Conservation (phyloP, 306 rosid species). For the Psophocarpus tetragonolobus region DNA sequence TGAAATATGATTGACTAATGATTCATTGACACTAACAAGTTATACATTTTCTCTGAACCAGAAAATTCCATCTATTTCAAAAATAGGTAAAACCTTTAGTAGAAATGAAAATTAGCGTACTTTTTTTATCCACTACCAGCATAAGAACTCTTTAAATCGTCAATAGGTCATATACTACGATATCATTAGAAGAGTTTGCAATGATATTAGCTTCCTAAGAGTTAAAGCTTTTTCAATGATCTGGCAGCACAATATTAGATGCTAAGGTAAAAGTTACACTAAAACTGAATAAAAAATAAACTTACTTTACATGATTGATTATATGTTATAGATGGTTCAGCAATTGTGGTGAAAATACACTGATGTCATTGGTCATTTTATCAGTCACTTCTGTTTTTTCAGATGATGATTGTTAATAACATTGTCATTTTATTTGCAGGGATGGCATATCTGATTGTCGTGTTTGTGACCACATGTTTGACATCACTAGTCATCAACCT, state of each 20-base stretch:
- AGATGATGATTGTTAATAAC: conserved; percentile 32
- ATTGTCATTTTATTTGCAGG: conserved; percentile 54
- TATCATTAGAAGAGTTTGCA: conserved; percentile 19
- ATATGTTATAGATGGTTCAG: conserved; percentile 10
- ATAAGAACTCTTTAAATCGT: conserved; percentile 4
- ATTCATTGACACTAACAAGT: neutral
- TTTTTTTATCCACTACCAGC: neutral
- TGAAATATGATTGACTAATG: neutral
- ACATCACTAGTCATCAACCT: conserved; percentile 71
- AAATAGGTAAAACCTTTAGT: neutral
- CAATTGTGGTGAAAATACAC: neutral
- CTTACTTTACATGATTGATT: conserved; percentile 15
- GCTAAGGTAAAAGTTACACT: conserved; percentile 11
- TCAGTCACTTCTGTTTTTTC: conserved; percentile 15
- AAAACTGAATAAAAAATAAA: neutral
- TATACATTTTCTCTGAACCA: conserved; percentile 1
- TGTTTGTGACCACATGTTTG: conserved; percentile 70
- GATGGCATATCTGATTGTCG: conserved; percentile 57
- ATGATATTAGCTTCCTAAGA: conserved; percentile 1
- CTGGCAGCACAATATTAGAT: conserved; percentile 1
- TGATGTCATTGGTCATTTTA: conserved; percentile 3
- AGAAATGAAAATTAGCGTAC: conserved; percentile 17
- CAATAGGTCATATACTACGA: neutral
- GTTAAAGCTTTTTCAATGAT: conserved; percentile 12
- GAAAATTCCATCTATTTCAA: conserved; percentile 25